A percentile compares a stretch with the other conserved stretches of the same genome.
These are phyloP conservation scores for Colletotrichum lentis DNA, from an alignment of 2,329 filamentous ascomycete species.

Conservation along the genomic window DNA sequence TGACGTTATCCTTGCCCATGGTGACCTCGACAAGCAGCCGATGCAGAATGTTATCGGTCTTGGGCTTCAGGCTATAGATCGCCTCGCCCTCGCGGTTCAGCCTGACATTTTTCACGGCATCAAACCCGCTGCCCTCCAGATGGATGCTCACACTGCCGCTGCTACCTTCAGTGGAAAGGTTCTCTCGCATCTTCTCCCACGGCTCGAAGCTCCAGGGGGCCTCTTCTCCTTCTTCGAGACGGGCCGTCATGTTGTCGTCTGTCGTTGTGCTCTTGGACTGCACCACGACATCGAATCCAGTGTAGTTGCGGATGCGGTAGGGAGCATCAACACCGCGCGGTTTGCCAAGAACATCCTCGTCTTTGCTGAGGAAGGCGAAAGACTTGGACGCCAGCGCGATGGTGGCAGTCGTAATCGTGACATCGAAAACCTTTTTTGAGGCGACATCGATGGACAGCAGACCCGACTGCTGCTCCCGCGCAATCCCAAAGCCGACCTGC, in stretches of 20 bases:
- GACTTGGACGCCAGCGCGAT: conserved; percentile 95
- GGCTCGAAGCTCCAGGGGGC: conserved; percentile 97
- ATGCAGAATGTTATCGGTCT: conserved; percentile 84
- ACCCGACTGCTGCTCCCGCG: conserved; percentile 78
- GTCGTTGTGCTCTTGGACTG: conserved; percentile 76
- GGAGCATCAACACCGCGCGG: conserved; percentile 90
- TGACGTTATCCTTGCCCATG: conserved; percentile 93
- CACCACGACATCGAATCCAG: conserved; percentile 87
- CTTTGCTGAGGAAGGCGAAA: conserved; percentile 84
- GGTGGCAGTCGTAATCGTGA: conserved; percentile 91
- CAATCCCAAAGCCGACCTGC: conserved; percentile 90
- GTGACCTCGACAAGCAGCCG: conserved; percentile 91
- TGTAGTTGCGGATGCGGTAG: conserved; percentile 94
- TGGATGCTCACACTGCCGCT: conserved; percentile 81
- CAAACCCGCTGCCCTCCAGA: conserved; percentile 93
- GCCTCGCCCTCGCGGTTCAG: conserved; percentile 95
- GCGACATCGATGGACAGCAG: conserved; percentile 83
- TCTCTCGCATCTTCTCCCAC: conserved; percentile 95
- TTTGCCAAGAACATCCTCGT: conserved; percentile 92
- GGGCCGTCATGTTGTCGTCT: conserved; percentile 76
- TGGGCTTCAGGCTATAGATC: conserved; percentile 86
- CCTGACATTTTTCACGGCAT: conserved; percentile 85
- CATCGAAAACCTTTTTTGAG: conserved; percentile 88
- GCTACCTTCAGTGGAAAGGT: conserved; percentile 82
- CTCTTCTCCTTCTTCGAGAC: conserved; percentile 87